Conservation (phyloP, 2,329 filamentous ascomycete genomes). For the Hypomyces perniciosus region DNA sequence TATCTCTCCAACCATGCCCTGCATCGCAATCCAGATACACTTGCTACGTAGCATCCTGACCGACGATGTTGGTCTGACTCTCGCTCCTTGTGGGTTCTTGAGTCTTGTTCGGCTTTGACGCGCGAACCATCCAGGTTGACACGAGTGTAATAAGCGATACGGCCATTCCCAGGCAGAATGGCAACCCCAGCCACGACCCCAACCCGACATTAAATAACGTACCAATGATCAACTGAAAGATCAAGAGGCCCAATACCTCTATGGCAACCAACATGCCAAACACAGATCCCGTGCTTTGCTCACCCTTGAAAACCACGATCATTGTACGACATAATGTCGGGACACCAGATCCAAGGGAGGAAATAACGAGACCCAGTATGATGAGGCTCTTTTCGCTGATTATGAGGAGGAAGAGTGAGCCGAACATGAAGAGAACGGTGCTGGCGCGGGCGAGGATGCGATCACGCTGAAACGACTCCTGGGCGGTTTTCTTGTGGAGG, state of each 20-base stretch:
- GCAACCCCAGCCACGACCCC: conserved; percentile 19
- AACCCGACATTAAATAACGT: conserved; percentile 21
- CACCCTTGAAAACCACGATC: conserved; percentile 14
- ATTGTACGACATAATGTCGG: conserved; percentile 22
- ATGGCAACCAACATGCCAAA: conserved; percentile 21
- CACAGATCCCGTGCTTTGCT: conserved; percentile 17
- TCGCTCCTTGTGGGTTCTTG: background rate
- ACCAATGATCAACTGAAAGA: conserved; percentile 17
- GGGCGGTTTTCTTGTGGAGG: conserved; percentile 7
- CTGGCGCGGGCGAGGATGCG: conserved; percentile 17
- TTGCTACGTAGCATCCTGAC: background rate
- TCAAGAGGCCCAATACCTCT: conserved; percentile 20
- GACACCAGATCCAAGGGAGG: conserved; percentile 21
- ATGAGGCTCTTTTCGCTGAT: conserved; percentile 16
- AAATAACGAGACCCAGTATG: conserved; percentile 17
- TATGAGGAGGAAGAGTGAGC: conserved; percentile 20
- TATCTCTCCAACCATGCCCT: too few relatives aligned
- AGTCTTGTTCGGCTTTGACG: background rate
- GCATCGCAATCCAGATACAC: background rate
- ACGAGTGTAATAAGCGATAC: conserved; percentile 14
- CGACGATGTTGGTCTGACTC: background rate
- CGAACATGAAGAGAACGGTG: conserved; percentile 18
- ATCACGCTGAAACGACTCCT: conserved; percentile 11
- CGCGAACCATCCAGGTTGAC: conserved; percentile 13
- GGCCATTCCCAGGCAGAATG: conserved; percentile 18